Conservation (phyloP, 345 rosid species). For the Toxicodendron radicans region DNA sequence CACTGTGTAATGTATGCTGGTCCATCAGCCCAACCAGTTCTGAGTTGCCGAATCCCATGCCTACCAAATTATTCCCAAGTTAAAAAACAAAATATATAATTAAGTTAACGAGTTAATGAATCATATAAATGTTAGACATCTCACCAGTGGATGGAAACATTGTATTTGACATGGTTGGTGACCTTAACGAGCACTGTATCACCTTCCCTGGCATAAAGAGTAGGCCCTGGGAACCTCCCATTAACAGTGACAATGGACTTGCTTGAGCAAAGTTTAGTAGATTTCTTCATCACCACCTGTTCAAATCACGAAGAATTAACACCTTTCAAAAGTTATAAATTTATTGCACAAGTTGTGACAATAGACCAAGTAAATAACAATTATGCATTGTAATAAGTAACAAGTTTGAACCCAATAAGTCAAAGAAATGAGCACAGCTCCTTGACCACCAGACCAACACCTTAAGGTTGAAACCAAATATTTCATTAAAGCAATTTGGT, state of each 20-base stretch:
- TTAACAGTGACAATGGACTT: conserved; percentile 86
- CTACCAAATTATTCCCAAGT: conserved; percentile 27
- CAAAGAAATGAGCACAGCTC: too few species aligned
- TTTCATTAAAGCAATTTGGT: too few species aligned
- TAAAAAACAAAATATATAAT: not conserved
- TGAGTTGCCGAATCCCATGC: conserved; percentile 80
- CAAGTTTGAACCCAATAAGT: too few species aligned
- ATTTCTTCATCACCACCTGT: conserved; percentile 71
- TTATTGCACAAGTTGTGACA: too few species aligned
- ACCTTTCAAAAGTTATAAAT: too few species aligned
- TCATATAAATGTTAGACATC: not conserved
- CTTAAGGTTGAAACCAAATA: too few species aligned
- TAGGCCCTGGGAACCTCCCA: conserved; percentile 89
- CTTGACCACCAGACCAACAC: too few species aligned
- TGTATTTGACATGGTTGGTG: conserved; percentile 79
- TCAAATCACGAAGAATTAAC: not conserved
- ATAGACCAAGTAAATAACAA: too few species aligned
- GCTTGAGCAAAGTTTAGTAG: conserved; percentile 66
- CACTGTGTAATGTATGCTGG: conserved; percentile 94
- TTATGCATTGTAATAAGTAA: too few species aligned
- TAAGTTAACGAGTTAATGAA: not conserved
- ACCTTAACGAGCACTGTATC: conserved; percentile 86
- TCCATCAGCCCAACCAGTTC: conserved; percentile 95
- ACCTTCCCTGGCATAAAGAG: conserved; percentile 81
- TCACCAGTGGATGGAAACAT: conserved; percentile 83